A percentile compares a stretch with the other conserved stretches of the same genome.
Evolutionary conservation across 768 basidiomycete species (phyloP).

Genomic region (Rhizopogon roseolus): DNA sequence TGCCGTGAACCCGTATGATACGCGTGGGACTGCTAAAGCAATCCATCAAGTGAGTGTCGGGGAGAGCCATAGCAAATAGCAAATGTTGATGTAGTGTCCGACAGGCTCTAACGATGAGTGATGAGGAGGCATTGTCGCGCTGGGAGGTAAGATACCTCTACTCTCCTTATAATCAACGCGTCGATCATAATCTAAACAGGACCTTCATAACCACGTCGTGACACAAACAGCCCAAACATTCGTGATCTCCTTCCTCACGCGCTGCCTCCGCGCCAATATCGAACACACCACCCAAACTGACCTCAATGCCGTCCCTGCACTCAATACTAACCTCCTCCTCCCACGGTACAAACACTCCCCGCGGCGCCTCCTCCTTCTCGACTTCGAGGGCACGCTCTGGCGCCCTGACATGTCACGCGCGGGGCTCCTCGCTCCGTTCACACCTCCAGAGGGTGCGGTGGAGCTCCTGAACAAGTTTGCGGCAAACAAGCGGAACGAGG

Average conservation of each 20-base stretch:
- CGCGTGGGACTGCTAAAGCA: constrained; percentile 76
- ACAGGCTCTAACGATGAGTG: constrained; percentile 69
- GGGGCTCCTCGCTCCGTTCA: constrained; percentile 37
- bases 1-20: constrained; percentile 83
- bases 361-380: constrained; percentile 64
- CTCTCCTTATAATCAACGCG: neutral
- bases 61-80: too few species aligned
- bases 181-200: constrained; percentile 27
- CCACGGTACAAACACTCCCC: constrained; percentile 63
- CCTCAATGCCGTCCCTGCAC: constrained; percentile 29
- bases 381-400: constrained; percentile 83
- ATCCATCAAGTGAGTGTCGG: constrained; percentile 46
- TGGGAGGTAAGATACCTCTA: constrained; percentile 56
- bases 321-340: constrained; percentile 48
- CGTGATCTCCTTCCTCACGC: constrained; percentile 71
- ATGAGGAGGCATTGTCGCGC: constrained; percentile 64
- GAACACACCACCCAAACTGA: constrained; percentile 46
- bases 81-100: neutral
- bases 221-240: constrained; percentile 87
- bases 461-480: constrained; percentile 51
- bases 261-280: constrained; percentile 66
- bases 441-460: constrained; percentile 35
- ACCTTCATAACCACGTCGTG: constrained; percentile 79
- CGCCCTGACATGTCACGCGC: constrained; percentile 46
- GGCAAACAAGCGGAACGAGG: constrained; percentile 64